Base-by-base conservation (phyloP, 2,329 filamentous ascomycete species). In the Colletotrichum australisinense region DNA sequence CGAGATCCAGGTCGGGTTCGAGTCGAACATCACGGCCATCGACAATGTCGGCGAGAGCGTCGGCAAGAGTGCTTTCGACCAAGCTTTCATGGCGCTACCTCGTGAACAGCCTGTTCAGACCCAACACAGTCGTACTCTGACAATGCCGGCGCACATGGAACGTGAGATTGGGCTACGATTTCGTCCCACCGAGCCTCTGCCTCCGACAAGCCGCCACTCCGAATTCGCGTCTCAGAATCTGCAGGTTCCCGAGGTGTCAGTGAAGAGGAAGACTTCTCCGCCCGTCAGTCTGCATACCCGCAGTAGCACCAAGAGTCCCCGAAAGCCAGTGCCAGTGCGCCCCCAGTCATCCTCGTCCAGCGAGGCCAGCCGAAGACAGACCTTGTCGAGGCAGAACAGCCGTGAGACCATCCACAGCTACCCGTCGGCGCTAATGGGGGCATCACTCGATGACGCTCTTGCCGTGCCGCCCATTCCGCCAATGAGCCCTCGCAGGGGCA, bases 221-320 rank as follows among this genome's bases (percentile, higher is more conserved):
- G 30, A 26, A 30, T 11, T 53, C 35, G 28, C 58, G 14, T 52
- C 63, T 9, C 32, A 42, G 24, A 53, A 30, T 52, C 80, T 80
- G 19, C 77, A 79, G 16, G 75, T 82, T 16, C 76, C 79, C 16
- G 76, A 77, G 30, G 76, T 79, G 28, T 74, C 74, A 30, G 67
- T 76, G 24, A 79, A 77, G 53, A 81, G 79, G 68, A 83, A 77
- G 66, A 81, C 82, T 0, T 81, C 83, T 3, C 83, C 84, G 1
- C 84, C 86, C 0, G 80, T 86, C 32, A 86, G 83, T 75, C 83
- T 87, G 79, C 80, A 80, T n/a, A 85, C 83, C 4, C 81, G 84
- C 30, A 84, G 84, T 28, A 83, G 81, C 35, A 79, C 74, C 14
- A 12, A 81, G 77, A 58, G 79, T 78, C 22, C 84, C 81, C 65